Evolutionary conservation across 208 protist species (phyloP), one percentile per base, ranked within the genome.

Genomic region (Trypanosoma conorhini): DNA sequence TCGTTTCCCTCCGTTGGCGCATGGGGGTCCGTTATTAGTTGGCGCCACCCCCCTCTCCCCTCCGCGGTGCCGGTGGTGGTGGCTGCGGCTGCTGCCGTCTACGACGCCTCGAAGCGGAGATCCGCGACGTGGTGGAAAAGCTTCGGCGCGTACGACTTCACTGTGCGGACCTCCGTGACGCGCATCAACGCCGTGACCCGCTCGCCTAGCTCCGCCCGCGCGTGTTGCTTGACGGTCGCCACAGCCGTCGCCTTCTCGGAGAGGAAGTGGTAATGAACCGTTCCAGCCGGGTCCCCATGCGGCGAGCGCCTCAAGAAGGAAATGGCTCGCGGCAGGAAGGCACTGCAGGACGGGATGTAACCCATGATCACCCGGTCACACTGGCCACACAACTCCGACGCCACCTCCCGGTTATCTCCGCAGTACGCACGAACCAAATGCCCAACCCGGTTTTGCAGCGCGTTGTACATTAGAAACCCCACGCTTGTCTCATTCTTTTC

Each of bases 351-450:
- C 15, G 92, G 92, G 48, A 98, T 88, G 74, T 94, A 96, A 38
- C 94, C 94, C 94, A 98, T 98, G 1, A 96, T 50, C 21, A 98
- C 92, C 12, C 94, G 86, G 76, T 97, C 83, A 66, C 90, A 95
- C 66, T 70, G 76, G 22, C 91, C 91, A 40, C 79, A 69, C 54
- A 96, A 62, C 62, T 93, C 85, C 26, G 85, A 74, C 26, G 78
- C 87, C 21, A 93, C 77, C 30, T 86, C 74, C 61, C 89, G 65
- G 70, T 96, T 97, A 74, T 98, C 94, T 22, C 94, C 94, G 68
- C 81, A 91, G 51, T 87, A 65, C 5, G 83, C 72, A 24, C 65
- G 64, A n/a, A 97, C 69, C 5, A 91, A n/a, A 59, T 93, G 72
- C 31, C 67, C 81, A 13, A 97, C 92, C 12, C 74, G 44, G 73